Percentiles rank a stretch among this genome's conserved stretches.
phyloP scores from a whole-genome alignment of 176 grass and related monocot genomes.

The Microstegium vimineum region DNA sequence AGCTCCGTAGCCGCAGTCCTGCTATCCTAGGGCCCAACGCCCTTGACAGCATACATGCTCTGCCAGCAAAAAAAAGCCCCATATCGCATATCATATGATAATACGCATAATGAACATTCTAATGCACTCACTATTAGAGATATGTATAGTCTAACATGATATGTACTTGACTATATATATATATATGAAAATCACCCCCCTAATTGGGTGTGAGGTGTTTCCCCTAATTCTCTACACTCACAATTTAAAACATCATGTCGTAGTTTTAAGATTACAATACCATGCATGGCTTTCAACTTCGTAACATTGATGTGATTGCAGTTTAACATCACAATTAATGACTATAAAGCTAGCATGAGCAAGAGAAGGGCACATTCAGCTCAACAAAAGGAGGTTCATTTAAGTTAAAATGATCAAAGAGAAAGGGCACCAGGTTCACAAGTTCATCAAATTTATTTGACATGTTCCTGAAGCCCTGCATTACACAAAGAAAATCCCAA shows the following conservation, averaged over 20 bases:
- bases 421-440: slow-evolving; percentile 45
- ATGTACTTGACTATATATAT: no score
- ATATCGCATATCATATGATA: background rate
- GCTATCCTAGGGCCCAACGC: no score
- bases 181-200: no score
- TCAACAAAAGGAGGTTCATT: background rate
- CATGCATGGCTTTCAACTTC: background rate
- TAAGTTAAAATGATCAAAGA: slow-evolving; percentile 31
- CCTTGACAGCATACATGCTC: no score
- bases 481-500: slow-evolving; percentile 12
- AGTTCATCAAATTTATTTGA: slow-evolving; percentile 53
- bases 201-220: no score
- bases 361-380: background rate
- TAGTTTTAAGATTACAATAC: no score
- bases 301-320: background rate
- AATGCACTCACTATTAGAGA: background rate
- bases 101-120: background rate
- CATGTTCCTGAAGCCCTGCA: slow-evolving; percentile 57
- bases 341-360: slow-evolving; percentile 9
- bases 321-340: background rate
- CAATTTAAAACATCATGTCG: background rate
- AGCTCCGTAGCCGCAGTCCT: no score
- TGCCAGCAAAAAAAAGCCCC: no score
- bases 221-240: no score
- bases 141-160: no score